Evolutionary conservation across 1,284 basidiomycete genomes (phyloP).

Genomic region (Exobasidium cylindrosporum): DNA sequence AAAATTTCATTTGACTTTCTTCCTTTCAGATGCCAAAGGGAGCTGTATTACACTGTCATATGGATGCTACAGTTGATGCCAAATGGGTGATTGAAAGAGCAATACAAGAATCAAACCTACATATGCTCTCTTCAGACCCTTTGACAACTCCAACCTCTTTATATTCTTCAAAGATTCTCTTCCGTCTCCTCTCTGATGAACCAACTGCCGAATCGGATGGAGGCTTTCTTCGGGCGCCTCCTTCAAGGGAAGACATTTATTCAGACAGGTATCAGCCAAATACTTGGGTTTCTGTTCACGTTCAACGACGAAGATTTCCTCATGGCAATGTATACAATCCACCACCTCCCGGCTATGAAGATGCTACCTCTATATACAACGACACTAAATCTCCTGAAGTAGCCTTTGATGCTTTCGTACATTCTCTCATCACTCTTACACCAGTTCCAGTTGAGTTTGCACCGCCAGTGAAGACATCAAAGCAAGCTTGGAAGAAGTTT

Average conservation of each 20-base stretch:
- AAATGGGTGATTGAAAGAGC: slow-evolving; percentile 29
- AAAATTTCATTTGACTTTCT: background rate
- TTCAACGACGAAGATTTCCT: slow-evolving; percentile 25
- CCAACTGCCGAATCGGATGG: slow-evolving; percentile 11
- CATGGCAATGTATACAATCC: slow-evolving; percentile 25
- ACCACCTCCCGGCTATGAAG: slow-evolving; percentile 3
- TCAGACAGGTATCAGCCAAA: slow-evolving; percentile 24
- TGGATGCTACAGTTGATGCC: slow-evolving; percentile 42
- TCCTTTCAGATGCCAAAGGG: slow-evolving; percentile 9
- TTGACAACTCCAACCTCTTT: slow-evolving; percentile 21
- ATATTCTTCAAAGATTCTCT: slow-evolving; percentile 27
- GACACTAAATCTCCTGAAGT: slow-evolving; percentile 3
- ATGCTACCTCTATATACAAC: background rate
- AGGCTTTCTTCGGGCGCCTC: background rate
- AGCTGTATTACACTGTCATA: slow-evolving; percentile 23
- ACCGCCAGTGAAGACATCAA: slow-evolving; percentile 25
- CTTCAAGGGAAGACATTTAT: slow-evolving; percentile 19
- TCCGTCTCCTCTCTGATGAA: slow-evolving; percentile 4
- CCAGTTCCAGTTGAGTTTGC: slow-evolving; percentile 18
- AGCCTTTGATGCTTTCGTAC: slow-evolving; percentile 34
- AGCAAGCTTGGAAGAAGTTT: slow-evolving; percentile 44
- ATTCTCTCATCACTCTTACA: slow-evolving; percentile 41
- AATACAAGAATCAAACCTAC: slow-evolving; percentile 21
- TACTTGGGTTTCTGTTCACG: slow-evolving; percentile 31
- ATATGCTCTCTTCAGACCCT: slow-evolving; percentile 26